Percentiles rank a stretch among this genome's conserved stretches.
Evolutionary conservation across 108 stramenopile genomes (phyloP).

Genomic region (Skeletonema tropicum): DNA sequence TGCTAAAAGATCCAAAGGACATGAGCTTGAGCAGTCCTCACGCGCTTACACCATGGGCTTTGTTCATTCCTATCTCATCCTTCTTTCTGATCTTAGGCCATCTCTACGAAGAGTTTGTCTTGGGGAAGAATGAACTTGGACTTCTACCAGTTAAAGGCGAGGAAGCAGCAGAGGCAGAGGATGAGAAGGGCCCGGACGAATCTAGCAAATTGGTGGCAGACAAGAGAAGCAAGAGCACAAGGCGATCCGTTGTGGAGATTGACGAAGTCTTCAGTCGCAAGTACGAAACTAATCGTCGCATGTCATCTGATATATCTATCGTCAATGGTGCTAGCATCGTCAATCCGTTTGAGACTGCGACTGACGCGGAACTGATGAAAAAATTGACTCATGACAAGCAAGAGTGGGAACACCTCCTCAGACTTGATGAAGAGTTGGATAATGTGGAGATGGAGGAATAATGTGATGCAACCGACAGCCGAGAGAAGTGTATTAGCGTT

Average conservation of each 20-base stretch:
- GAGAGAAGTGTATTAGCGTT: neutral
- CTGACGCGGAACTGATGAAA: constrained; percentile 10
- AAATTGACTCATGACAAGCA: constrained; percentile 7
- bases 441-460: neutral
- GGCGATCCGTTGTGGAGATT: constrained; percentile 38
- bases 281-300: constrained; percentile 36
- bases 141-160: neutral
- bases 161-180: neutral
- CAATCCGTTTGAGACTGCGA: constrained; percentile 21
- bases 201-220: neutral
- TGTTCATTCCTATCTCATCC: constrained; percentile 11
- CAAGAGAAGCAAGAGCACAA: constrained; percentile 10
- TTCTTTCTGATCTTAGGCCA: constrained; percentile 5
- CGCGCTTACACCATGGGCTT: neutral
- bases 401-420: constrained; percentile 20
- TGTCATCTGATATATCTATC: constrained; percentile 6
- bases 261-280: constrained; percentile 26
- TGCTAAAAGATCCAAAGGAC: constrained; percentile 16
- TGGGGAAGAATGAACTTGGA: constrained; percentile 11
- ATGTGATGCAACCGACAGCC: neutral
- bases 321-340: constrained; percentile 4
- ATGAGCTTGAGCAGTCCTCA: neutral
- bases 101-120: constrained; percentile 20
- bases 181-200: neutral
- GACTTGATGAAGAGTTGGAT: constrained; percentile 6